Conservation (phyloP, 1,284 basidiomycete genomes). For the Pseudozyma thailandica region DNA sequence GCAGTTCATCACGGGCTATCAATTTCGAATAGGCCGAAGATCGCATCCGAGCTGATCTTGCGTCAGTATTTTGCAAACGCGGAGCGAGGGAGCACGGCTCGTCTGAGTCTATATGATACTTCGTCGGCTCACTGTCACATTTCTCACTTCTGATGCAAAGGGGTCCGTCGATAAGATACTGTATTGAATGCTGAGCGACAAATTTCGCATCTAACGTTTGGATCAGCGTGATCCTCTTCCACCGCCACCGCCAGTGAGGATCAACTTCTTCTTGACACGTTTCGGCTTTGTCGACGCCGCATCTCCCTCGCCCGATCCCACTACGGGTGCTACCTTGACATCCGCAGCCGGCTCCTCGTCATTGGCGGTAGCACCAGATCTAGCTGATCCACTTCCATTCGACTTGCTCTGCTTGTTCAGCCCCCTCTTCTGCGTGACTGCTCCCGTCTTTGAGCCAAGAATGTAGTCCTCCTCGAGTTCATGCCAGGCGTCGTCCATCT, state of each 20-base stretch:
- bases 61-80: too few species aligned
- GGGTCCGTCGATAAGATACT: not conserved
- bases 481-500: conserved; percentile 65
- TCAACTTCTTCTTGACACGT: conserved; percentile 64
- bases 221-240: conserved; percentile 37
- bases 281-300: conserved; percentile 16
- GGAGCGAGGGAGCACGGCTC: too few species aligned
- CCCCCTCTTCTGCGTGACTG: conserved; percentile 31
- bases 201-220: too few species aligned
- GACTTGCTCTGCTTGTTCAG: conserved; percentile 33
- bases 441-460: conserved; percentile 42
- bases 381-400: not conserved
- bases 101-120: too few species aligned
- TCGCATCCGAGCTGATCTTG: too few species aligned
- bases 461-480: conserved; percentile 65
- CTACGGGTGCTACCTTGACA: not conserved
- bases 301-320: not conserved
- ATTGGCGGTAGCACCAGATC: conserved; percentile 7
- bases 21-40: too few species aligned
- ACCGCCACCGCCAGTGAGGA: conserved; percentile 62
- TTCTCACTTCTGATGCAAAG: too few species aligned
- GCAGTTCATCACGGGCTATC: too few species aligned
- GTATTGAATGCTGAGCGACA: not conserved
- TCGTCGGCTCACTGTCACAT: too few species aligned
- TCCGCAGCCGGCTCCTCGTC: conserved; percentile 9